A percentile compares a stretch with the other conserved stretches of the same genome.
phyloP scores from a whole-genome alignment of 495 filamentous ascomycete genomes.

The Xylaria scruposa region DNA sequence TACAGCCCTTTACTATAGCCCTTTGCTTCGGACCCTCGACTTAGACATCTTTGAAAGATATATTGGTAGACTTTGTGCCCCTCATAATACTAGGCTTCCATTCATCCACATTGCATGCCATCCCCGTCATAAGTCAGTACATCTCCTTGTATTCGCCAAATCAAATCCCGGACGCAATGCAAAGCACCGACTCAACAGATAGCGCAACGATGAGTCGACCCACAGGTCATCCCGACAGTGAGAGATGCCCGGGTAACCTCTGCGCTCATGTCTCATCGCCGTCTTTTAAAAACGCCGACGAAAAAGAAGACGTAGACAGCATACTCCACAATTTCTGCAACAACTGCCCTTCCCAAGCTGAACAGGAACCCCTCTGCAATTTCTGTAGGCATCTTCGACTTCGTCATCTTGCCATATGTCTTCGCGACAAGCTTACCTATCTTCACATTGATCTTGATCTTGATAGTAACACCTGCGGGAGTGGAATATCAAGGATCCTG shows the following conservation, averaged over 20 bases:
- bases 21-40: too few relatives aligned
- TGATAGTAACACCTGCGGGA: background rate
- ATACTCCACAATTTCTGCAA: conserved; percentile 1
- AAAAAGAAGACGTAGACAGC: conserved; percentile 10
- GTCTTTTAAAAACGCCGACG: background rate
- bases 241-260: conserved; percentile 5
- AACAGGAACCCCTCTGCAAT: conserved; percentile 3
- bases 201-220: background rate
- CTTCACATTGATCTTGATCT: background rate
- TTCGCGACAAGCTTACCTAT: background rate
- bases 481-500: conserved; percentile 11
- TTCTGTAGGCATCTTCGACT: conserved; percentile 14
- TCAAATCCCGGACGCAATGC: too few relatives aligned
- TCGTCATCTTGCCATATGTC: conserved; percentile 13
- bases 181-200: too few relatives aligned
- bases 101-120: too few relatives aligned
- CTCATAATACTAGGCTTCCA: too few relatives aligned
- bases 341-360: background rate
- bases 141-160: too few relatives aligned
- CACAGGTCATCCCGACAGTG: background rate
- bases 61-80: too few relatives aligned
- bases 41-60: too few relatives aligned
- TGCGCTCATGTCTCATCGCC: background rate
- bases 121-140: too few relatives aligned
- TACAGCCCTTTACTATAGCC: too few relatives aligned